These are phyloP conservation scores for Capsaspora owczarzaki DNA, from an alignment of 78 protist genomes.

Conservation along the genomic window DNA sequence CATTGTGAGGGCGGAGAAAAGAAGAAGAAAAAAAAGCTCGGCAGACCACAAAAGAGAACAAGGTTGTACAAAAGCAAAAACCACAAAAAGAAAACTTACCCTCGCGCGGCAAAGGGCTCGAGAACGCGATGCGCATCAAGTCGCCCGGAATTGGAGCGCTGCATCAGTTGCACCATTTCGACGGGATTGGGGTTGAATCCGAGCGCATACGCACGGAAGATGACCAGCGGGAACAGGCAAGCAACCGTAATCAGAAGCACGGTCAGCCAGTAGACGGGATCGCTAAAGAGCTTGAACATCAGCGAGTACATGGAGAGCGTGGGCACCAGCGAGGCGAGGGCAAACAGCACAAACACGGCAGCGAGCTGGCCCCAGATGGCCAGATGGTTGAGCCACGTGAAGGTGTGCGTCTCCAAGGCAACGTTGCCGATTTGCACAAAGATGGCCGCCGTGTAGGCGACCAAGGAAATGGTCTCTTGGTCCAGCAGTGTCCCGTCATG, in stretches of 20 bases:
- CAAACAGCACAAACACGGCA: slow-evolving; percentile 12
- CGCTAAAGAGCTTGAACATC: neutral
- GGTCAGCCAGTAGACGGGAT: neutral
- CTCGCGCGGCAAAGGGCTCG: no score
- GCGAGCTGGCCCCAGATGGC: slow-evolving; percentile 44
- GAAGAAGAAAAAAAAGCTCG: neutral
- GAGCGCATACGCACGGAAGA: no score
- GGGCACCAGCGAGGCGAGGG: neutral
- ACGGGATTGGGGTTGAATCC: no score
- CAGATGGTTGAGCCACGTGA: slow-evolving; percentile 45
- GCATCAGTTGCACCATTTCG: no score
- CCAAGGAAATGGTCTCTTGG: slow-evolving; percentile 30
- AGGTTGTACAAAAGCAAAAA: no score
- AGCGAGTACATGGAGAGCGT: neutral
- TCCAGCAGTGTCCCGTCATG: neutral
- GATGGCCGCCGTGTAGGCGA: slow-evolving; percentile 46
- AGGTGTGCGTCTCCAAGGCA: slow-evolving; percentile 34
- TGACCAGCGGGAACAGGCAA: neutral
- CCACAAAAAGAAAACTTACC: no score
- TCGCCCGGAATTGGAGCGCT: neutral
- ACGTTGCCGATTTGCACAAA: slow-evolving; percentile 45
- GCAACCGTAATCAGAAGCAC: neutral
- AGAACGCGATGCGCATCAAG: neutral
- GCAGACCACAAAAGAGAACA: neutral
- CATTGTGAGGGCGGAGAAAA: neutral